These are phyloP conservation scores for Leucocoprinus birnbaumii DNA, from an alignment of 768 basidiomycete genomes.

Conservation along the genomic window DNA sequence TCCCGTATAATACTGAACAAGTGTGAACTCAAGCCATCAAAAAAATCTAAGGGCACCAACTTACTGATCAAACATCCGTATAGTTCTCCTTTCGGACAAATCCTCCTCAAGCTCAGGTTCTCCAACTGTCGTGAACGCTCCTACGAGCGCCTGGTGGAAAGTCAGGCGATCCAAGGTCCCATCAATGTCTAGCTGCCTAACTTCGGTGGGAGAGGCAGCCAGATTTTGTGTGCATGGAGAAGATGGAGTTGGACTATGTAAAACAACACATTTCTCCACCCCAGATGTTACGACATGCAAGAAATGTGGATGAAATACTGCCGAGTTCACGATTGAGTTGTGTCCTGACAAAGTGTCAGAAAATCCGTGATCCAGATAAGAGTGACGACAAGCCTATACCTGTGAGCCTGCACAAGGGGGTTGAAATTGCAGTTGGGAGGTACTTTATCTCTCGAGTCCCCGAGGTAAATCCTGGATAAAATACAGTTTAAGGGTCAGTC, in stretches of 20 bases:
- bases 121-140: conserved; percentile 24
- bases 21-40: not conserved
- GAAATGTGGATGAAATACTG: conserved; percentile 68
- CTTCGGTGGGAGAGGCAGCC: conserved; percentile 39
- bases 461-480: conserved; percentile 44
- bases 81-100: conserved; percentile 44
- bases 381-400: conserved; percentile 33
- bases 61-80: conserved; percentile 74
- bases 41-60: conserved; percentile 21
- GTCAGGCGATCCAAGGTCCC: conserved; percentile 29
- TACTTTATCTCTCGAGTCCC: conserved; percentile 36
- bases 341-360: conserved; percentile 45
- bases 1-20: conserved; percentile 50
- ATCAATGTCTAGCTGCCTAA: conserved; percentile 41
- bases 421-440: conserved; percentile 60
- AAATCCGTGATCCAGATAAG: not conserved
- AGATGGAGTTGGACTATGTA: conserved; percentile 63
- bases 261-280: conserved; percentile 63
- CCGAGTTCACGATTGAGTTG: conserved; percentile 73
- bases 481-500: not conserved
- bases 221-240: conserved; percentile 53
- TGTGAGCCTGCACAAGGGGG: conserved; percentile 56
- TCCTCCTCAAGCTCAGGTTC: conserved; percentile 20
- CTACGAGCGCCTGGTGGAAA: conserved; percentile 34
- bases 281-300: conserved; percentile 69